Evolutionary conservation across 768 basidiomycete species (phyloP).

Genomic region (Cystobasidium tubakii): DNA sequence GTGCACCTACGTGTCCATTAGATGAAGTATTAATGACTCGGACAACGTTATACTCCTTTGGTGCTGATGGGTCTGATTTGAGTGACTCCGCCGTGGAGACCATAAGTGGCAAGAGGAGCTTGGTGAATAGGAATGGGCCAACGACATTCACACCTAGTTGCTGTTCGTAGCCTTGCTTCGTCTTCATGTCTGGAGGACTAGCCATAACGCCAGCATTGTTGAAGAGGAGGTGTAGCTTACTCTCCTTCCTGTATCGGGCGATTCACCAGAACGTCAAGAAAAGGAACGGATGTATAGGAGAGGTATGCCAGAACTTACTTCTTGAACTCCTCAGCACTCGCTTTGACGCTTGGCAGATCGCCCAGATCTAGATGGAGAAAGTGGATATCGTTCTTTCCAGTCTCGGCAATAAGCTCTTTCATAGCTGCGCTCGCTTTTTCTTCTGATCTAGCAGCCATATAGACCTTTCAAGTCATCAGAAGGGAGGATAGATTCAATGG

Average conservation of each 20-base stretch:
- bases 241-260: not conserved
- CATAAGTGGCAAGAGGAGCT: conserved; percentile 38
- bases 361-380: conserved; percentile 8
- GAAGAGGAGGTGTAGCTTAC: conserved; percentile 28
- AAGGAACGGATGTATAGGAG: too few species aligned
- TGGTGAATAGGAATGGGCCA: conserved; percentile 39
- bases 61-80: not conserved
- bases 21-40: conserved; percentile 37
- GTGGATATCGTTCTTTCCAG: conserved; percentile 2
- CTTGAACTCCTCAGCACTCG: not conserved
- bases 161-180: conserved; percentile 34
- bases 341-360: conserved; percentile 4
- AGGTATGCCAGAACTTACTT: not conserved
- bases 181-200: conserved; percentile 31
- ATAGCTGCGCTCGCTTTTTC: conserved; percentile 12
- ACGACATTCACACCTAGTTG: conserved; percentile 40
- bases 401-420: not conserved
- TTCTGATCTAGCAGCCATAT: conserved; percentile 13
- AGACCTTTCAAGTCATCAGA: too few species aligned
- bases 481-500: too few species aligned
- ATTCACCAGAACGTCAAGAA: too few species aligned
- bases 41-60: conserved; percentile 5
- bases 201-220: conserved; percentile 38
- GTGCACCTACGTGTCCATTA: conserved; percentile 21
- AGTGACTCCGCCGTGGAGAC: conserved; percentile 13